phyloP scores from a whole-genome alignment of 1,284 basidiomycete species.

The Trametes versicolor region DNA sequence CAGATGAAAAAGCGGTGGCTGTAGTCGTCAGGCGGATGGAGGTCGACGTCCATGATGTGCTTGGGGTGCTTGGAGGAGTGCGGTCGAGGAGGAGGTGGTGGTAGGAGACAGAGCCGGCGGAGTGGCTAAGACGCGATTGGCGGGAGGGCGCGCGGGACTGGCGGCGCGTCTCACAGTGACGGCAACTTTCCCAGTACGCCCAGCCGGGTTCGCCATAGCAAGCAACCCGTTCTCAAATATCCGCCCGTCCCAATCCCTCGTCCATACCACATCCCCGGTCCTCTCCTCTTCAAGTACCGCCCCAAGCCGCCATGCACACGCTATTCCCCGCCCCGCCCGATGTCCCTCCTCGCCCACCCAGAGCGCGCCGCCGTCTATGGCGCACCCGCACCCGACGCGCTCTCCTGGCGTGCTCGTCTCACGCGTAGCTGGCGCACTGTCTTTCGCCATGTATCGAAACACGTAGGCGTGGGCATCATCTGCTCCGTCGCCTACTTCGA shows the following conservation, averaged over 20 bases:
- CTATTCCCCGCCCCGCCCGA: constrained; percentile 22
- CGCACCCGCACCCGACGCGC: constrained; percentile 19
- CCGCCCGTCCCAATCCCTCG: constrained; percentile 40
- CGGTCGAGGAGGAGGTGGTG: constrained; percentile 11
- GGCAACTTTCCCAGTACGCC: constrained; percentile 31
- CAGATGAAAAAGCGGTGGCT: constrained; percentile 85
- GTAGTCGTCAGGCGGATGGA: constrained; percentile 83
- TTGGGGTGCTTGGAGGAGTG: background rate
- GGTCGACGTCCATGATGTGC: constrained; percentile 54
- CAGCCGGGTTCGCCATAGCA: constrained; percentile 34
- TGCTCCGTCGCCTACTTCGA: constrained; percentile 76
- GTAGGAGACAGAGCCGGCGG: constrained; percentile 21
- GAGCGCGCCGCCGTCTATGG: constrained; percentile 30
- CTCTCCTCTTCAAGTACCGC: constrained; percentile 33
- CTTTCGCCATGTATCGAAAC: constrained; percentile 58
- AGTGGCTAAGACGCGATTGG: constrained; percentile 27
- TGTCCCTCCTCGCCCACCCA: constrained; percentile 36
- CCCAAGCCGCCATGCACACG: constrained; percentile 30
- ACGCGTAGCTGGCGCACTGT: constrained; percentile 35
- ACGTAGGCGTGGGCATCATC: constrained; percentile 64
- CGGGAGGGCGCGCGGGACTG: constrained; percentile 26
- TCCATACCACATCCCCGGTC: constrained; percentile 41
- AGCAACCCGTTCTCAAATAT: constrained; percentile 33
- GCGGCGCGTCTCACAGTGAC: constrained; percentile 37
- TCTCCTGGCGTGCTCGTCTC: constrained; percentile 22